Base-by-base conservation (phyloP, 163 green algal genomes). In the Scenedesmus sp. region DNA sequence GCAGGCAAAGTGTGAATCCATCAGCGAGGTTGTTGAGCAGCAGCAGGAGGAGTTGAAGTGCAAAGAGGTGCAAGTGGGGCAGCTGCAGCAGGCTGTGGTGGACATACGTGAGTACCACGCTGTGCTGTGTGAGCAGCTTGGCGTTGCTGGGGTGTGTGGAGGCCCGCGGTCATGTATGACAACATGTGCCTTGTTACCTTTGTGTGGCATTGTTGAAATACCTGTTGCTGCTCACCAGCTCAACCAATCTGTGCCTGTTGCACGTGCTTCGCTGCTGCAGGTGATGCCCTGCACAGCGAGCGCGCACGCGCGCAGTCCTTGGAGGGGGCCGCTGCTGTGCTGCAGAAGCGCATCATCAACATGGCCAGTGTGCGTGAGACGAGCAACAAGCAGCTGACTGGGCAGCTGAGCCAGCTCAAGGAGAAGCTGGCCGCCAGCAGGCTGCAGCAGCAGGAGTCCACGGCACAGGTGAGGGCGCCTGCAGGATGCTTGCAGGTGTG, bases 321-420 rank as follows among this genome's bases (percentile, higher is more conserved):
- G 43, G 46, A 90, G 33, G 33, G 42, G 6, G 30, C 30, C 0
- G 85, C 72, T 4, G 33, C 44, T 7, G 46, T 42, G 22, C 85
- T 90, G 49, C 70, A 85, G 44, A n/a, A 76, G 26, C 85, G 85
- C 72, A 90, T 90, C 46, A 20, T 6, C 46, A 90, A 90, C 85
- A 90, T 90, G 85, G 85, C 85, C 43, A 53, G 20, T 22, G 33
- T 85, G 20, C 59, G 85, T 12, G 85, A 90, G 85, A 42, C 18
- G 18, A 43, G 85, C 46, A 90, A 90, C 44, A 40, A 76, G 35
- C 44, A 90, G 85, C 85, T 90, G 3, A 90, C 43, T 24, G 33
- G 65, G 3, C 85, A 90, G 46, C 37, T 90, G 24, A 49, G 43
- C 33, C 59, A 76, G 70, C 85, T 90, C 18, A 70, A 59, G 26